Conservation (phyloP, 352 stramenopile species). For the Globisporangium polare region DNA sequence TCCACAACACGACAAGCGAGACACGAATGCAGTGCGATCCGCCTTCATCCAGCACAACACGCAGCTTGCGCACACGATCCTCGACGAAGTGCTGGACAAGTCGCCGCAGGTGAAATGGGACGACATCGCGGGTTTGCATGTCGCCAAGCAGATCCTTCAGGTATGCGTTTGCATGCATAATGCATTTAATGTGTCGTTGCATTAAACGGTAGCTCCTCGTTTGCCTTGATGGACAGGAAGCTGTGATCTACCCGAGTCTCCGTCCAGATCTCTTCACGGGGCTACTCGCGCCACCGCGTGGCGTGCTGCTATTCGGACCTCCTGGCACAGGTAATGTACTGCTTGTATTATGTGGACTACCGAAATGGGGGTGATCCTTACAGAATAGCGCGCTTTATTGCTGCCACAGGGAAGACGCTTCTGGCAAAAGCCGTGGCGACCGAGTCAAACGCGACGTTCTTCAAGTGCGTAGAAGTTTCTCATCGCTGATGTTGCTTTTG, state of each 20-base stretch:
- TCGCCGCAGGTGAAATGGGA: slow-evolving; percentile 77
- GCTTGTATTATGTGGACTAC: too few relatives aligned
- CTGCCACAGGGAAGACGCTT: slow-evolving; percentile 64
- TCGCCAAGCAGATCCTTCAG: slow-evolving; percentile 88
- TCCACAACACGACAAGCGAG: neutral
- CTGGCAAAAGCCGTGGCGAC: slow-evolving; percentile 81
- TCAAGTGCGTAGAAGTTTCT: slow-evolving; percentile 45
- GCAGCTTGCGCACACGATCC: slow-evolving; percentile 65
- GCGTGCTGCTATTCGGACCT: slow-evolving; percentile 77
- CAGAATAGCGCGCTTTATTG: neutral
- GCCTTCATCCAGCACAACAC: slow-evolving; percentile 54
- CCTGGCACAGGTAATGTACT: slow-evolving; percentile 82
- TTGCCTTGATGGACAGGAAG: slow-evolving; percentile 32
- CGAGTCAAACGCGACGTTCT: slow-evolving; percentile 81
- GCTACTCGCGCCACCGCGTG: slow-evolving; percentile 57
- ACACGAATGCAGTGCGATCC: slow-evolving; percentile 8
- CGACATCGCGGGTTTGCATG: slow-evolving; percentile 76
- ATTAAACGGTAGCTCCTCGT: too few relatives aligned
- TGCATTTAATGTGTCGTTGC: too few relatives aligned
- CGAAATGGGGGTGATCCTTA: too few relatives aligned
- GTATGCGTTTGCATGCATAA: slow-evolving; percentile 23
- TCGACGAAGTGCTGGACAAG: slow-evolving; percentile 81
- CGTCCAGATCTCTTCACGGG: slow-evolving; percentile 84
- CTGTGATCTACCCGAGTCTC: slow-evolving; percentile 81
- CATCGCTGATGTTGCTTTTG: neutral